Base-by-base conservation (phyloP, 805 yeast species). In the Kodamaea sagamina region DNA sequence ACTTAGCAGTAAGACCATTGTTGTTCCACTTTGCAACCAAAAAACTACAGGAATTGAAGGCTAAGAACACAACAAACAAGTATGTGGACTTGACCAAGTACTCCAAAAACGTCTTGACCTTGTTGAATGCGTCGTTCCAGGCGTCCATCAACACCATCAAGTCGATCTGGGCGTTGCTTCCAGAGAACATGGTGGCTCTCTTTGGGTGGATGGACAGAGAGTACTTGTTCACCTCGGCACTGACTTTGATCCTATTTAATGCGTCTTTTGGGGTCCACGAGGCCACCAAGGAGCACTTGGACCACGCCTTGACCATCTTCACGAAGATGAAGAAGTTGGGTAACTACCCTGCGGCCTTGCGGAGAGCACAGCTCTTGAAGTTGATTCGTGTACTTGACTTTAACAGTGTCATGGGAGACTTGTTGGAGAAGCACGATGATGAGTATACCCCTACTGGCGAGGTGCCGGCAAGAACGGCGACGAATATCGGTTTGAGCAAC, bases 191-290 rank as follows among this genome's bases (percentile, higher is more conserved):
- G 89, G 82, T 86, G n/a, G 92, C 95, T 0, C 62, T 85, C 34
- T 86, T 86, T 64, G 93, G 95, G 2, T 86, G 87, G 71, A 85
- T 86, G 92, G 95, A 86, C 57, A 71, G 95, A 53, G 95, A 86
- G 55, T 86, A 86, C 56, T 65, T 86, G 17, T 86, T 84, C 59
- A 85, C 89, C 0, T 79, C 90, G 0, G 81, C 90, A 3, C 84
- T 86, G 4, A 85, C 93, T 0, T 63, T 85, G 36, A 78, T 85
- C 11, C 67, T 86, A 32, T 85, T 84, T 59, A 86, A 83, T 58
- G 82, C 89, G 1, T 83, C 93, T 0, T 86, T 86, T 65, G 95
- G 95, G 6, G 84, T 85, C 5, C 88, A 85, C 56, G 87, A 84
- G 18, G 87, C 86, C 21, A 84, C 92, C 0, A 68, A 74, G 36